Evolutionary conservation across 2,329 filamentous ascomycete genomes (phyloP), one percentile per base, ranked within the genome.

Genomic region (Calonectria honghensis): DNA sequence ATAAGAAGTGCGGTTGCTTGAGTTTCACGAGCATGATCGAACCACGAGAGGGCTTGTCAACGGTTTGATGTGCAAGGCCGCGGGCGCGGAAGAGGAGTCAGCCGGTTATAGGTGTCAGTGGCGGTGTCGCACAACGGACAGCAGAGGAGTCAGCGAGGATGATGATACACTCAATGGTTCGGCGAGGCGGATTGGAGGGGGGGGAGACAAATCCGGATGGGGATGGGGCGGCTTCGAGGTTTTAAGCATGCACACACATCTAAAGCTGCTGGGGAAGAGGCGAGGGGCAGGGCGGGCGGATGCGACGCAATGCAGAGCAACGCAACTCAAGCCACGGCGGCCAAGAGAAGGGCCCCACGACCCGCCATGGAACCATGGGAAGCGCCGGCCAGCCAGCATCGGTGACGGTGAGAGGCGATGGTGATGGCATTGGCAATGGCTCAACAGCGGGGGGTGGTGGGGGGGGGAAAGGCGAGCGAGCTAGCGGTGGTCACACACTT

Each of bases 1-100:
- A 79, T 73, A 65, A 78, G 69, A 61, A 64, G 63, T 68, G 74
- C 66, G 45, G 86, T 89, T 89, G 91, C 90, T 84, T 87, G 88
- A 86, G 85, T 88, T 86, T 84, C 86, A 89, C 88, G 80, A 80
- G 70, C 61, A 54, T 64, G 20, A 41, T 72, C 50, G 31, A 50
- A 27, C 45, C 48, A 27, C 35, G 54, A 68, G 68, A 68, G 39
- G 41, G 61, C 51, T 27, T 39, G 52, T 45, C n/a, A 20, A n/a
- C 32, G 41, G 45, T 41, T 67, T 59, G 50, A 51, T 63, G 39
- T 57, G 67, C 45, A 48, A 50, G 61, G 61, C 61, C 35, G 13
- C 20, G 51, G 24, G 32, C 32, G 54, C 71, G 71, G 71, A 73
- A 70, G 66, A 50, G 66, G 29, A 29, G 48, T 41, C 16, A 54